phyloP scores from a whole-genome alignment of 129 eudicot genomes.

The Pseudognaphalium luteoalbum region DNA sequence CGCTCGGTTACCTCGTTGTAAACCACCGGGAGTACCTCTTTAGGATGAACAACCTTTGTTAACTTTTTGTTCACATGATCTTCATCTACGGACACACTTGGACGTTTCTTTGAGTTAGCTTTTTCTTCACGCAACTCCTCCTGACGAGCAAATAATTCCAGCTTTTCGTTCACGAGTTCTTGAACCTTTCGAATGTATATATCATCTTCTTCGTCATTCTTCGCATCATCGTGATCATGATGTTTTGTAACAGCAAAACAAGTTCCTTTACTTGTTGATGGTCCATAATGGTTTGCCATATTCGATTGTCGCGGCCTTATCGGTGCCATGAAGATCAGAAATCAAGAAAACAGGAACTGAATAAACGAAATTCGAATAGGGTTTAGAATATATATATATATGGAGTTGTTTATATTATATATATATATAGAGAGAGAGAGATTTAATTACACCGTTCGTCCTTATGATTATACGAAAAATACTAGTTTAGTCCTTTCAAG shows the following conservation, averaged over 20 bases:
- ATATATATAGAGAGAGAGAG: no score
- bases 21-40: not conserved
- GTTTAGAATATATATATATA: not conserved
- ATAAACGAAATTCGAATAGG: not conserved
- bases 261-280: not conserved
- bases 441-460: no score
- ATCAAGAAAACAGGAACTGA: not conserved
- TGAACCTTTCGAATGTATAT: not conserved
- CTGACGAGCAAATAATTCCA: not conserved
- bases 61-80: not conserved
- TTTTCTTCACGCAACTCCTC: not conserved
- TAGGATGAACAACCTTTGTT: not conserved
- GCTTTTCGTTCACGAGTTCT: not conserved
- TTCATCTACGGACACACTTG: not conserved
- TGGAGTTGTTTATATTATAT: not conserved
- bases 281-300: not conserved
- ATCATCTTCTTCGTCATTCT: not conserved
- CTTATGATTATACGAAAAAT: no score
- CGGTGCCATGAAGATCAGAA: not conserved
- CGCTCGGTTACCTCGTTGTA: slow-evolving; percentile 2
- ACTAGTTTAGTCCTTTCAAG: no score
- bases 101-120: not conserved
- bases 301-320: not conserved
- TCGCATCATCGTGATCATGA: not conserved
- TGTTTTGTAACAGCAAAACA: not conserved